Base-by-base conservation (phyloP, 1,139 yeast species). In the Blastobotrys elegans region DNA sequence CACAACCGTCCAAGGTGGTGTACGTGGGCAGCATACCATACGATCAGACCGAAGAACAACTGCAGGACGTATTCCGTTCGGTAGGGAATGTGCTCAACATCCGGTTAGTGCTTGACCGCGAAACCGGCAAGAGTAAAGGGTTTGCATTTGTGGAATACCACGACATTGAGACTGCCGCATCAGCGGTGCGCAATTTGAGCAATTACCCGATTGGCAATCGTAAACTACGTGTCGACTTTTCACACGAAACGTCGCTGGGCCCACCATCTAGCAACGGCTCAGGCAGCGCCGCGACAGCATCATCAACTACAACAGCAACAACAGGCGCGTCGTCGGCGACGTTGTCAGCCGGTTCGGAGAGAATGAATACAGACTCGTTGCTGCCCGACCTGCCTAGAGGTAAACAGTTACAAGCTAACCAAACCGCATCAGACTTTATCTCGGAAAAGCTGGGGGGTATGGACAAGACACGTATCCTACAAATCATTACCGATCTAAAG, bases 111-210 rank as follows among this genome's bases (percentile, higher is more conserved):
- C 87, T 90, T 63, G 97, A 90, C 64, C 84, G 86, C 39, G 81
- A 82, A 50, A 88, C 96, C 0, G 97, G 97, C 2, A 84, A 83
- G 61, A 86, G 96, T 16, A 88, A 84, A 64, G 97, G 97, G 1
- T 87, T 80, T 64, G 97, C 96, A 2, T 86, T 84, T 58, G 83
- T 90, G 18, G 90, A 85, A 56, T 90, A 85, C 62, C 77, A 75
- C 44, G 90, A 68, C 48, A 55, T 60, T 5, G 96, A 86, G 57
- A 85, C 96, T 0, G 96, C 97, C 1, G 82, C 87, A 1, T 82
- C 94, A 14, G 97, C 97, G 0, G 95, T 89, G 17, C 72, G 97
- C 50, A 92, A 90, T 67, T 71, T 90, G 56, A 86, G 87, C 64
- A 85, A 87, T 55, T 83, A 84, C 67, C 75, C 78, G 27, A 77